These are phyloP conservation scores for Capsella bursapastoris DNA, from an alignment of 345 rosid species.

Conservation along the genomic window DNA sequence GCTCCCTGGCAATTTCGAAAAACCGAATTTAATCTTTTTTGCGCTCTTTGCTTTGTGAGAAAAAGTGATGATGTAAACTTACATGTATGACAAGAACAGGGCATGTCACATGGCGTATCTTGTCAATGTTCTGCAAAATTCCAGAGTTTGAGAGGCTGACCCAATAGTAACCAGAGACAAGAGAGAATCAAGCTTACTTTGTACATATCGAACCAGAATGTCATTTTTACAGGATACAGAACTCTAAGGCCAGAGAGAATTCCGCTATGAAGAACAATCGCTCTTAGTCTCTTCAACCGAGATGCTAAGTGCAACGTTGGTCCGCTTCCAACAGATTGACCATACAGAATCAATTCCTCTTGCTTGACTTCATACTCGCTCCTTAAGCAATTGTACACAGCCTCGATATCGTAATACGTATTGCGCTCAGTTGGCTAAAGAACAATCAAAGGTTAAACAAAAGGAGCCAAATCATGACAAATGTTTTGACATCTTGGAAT, in stretches of 20 bases:
- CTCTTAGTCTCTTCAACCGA: conserved; percentile 65
- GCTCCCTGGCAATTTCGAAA: conserved; percentile 37
- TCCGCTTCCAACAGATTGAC: conserved; percentile 95
- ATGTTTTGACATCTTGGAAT: not conserved
- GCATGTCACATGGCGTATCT: conserved; percentile 75
- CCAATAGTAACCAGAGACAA: not conserved
- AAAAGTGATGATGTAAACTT: conserved; percentile 38
- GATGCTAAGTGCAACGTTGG: conserved; percentile 84
- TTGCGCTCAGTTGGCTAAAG: conserved; percentile 80
- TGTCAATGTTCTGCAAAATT: conserved; percentile 75
- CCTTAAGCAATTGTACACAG: conserved; percentile 77
- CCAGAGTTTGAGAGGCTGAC: conserved; percentile 23
- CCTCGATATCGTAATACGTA: conserved; percentile 88
- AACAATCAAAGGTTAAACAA: conserved; percentile 16
- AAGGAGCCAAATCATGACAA: not conserved
- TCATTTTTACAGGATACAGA: conserved; percentile 83
- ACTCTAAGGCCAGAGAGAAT: conserved; percentile 92
- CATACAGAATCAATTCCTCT: conserved; percentile 81
- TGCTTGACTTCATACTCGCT: conserved; percentile 66
- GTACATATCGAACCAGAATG: conserved; percentile 89
- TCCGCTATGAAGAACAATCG: conserved; percentile 84
- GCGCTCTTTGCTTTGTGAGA: not conserved
- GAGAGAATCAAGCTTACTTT: conserved; percentile 49
- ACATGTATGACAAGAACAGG: conserved; percentile 86
- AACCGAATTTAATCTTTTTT: not conserved